Evolutionary conservation across 805 yeast species (phyloP).

Genomic region (Vanderwaltozyma polyspora): DNA sequence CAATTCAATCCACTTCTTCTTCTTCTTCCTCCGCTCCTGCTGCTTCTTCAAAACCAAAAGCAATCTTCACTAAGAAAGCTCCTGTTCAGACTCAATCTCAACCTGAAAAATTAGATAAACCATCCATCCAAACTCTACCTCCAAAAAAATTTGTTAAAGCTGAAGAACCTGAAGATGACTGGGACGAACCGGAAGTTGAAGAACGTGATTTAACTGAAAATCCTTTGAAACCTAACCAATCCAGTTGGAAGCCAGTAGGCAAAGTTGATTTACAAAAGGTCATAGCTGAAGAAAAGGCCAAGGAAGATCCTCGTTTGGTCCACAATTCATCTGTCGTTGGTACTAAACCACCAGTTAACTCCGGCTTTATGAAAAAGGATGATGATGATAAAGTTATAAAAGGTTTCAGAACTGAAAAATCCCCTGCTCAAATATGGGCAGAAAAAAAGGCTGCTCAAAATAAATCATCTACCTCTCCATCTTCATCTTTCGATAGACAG

Average conservation of each 20-base stretch:
- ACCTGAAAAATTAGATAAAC: slow-evolving; percentile 10
- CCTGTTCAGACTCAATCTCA: slow-evolving; percentile 7
- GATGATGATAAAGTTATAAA: slow-evolving; percentile 36
- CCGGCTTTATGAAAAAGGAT: slow-evolving; percentile 7
- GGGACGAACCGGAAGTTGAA: slow-evolving; percentile 36
- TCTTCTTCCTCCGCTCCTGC: slow-evolving; percentile 20
- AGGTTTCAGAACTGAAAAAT: slow-evolving; percentile 65
- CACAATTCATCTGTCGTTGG: slow-evolving; percentile 19
- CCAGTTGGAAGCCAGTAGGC: slow-evolving; percentile 53
- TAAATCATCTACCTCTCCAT: background rate
- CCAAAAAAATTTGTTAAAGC: slow-evolving; percentile 3
- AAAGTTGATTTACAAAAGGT: slow-evolving; percentile 40
- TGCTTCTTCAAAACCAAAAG: slow-evolving; percentile 14
- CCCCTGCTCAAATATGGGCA: slow-evolving; percentile 95
- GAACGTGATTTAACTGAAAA: slow-evolving; percentile 41
- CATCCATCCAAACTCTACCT: slow-evolving; percentile 10
- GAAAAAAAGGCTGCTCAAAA: slow-evolving; percentile 68
- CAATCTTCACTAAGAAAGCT: slow-evolving; percentile 10
- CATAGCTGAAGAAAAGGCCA: slow-evolving; percentile 33
- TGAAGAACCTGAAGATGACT: slow-evolving; percentile 29
- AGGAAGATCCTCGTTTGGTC: slow-evolving; percentile 33
- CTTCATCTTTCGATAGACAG: background rate
- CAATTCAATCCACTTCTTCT: slow-evolving; percentile 37
- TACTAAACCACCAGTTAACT: slow-evolving; percentile 25
- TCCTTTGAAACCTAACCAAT: slow-evolving; percentile 32